A percentile compares a stretch with the other conserved stretches of the same genome.
Conservation (phyloP, 2,329 filamentous ascomycete genomes). For the Lasiodiplodia sp. region DNA sequence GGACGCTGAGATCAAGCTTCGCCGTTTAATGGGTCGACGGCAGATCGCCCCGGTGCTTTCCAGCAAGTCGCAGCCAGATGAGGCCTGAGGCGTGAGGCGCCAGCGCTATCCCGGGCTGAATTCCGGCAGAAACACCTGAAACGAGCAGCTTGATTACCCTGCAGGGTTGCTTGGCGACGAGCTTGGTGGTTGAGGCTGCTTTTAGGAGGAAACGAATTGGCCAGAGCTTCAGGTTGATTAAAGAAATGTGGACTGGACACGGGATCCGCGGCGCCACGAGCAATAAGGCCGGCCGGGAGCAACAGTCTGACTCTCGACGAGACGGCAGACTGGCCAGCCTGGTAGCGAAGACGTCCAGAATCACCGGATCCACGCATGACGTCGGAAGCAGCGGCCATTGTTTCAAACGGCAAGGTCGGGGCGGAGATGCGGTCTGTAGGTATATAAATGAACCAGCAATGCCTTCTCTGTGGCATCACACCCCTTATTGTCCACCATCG, state of each 20-base stretch:
- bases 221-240: constrained; percentile 12
- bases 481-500: neutral
- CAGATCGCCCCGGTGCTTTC: constrained; percentile 10
- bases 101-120: neutral
- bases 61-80: neutral
- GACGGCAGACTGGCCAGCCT: neutral
- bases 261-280: constrained; percentile 1
- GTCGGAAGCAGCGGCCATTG: neutral
- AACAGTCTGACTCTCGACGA: neutral
- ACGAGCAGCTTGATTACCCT: neutral
- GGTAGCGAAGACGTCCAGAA: neutral
- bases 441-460: neutral
- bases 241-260: neutral
- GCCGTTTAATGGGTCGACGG: neutral
- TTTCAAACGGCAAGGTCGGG: constrained; percentile 2
- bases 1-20: neutral
- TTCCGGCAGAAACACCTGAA: constrained; percentile 17
- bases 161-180: neutral
- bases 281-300: neutral
- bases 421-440: neutral
- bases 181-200: neutral
- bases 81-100: neutral
- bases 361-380: constrained; percentile 14
- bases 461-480: neutral
- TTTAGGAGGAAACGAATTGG: neutral